Conservation (phyloP, 2,329 filamentous ascomycete genomes). For the Fragosphaeria purpurea region DNA sequence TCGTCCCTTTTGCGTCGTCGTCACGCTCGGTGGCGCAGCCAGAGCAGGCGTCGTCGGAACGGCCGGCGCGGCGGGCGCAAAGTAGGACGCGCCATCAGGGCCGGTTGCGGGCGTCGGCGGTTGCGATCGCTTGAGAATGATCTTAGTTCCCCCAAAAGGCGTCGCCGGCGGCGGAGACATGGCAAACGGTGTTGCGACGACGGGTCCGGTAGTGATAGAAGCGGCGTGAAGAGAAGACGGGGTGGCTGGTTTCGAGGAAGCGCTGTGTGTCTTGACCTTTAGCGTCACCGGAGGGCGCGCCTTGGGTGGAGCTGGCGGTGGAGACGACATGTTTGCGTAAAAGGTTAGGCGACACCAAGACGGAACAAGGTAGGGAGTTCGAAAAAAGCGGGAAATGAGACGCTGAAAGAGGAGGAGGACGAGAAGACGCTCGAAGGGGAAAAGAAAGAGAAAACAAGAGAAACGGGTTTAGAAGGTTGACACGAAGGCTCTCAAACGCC, state of each 20-base stretch:
- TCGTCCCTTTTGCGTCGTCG: constrained; percentile 50
- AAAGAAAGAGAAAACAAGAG: background rate
- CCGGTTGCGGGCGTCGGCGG: constrained; percentile 20
- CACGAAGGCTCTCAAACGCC: background rate
- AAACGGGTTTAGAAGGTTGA: background rate
- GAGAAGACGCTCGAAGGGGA: background rate
- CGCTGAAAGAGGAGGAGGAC: background rate
- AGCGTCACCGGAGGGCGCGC: constrained; percentile 11
- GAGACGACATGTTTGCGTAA: constrained; percentile 9
- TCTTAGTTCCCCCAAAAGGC: constrained; percentile 14
- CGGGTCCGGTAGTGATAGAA: constrained; percentile 6
- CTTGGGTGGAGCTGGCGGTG: constrained; percentile 8
- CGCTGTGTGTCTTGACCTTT: constrained; percentile 10
- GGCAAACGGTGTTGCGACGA: constrained; percentile 9
- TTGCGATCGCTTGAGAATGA: constrained; percentile 18
- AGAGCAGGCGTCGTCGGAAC: background rate
- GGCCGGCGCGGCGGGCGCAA: background rate
- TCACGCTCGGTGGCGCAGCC: constrained; percentile 11
- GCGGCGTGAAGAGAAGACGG: background rate
- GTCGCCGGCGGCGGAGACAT: constrained; percentile 14
- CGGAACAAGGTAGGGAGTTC: background rate
- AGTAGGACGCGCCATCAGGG: constrained; percentile 14
- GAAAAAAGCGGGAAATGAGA: background rate
- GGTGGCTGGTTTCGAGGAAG: background rate
- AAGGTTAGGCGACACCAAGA: background rate